Percentiles rank a stretch among this genome's conserved stretches.
phyloP scores from a whole-genome alignment of 2,329 filamentous ascomycete species.

The Myotisia sp. region DNA sequence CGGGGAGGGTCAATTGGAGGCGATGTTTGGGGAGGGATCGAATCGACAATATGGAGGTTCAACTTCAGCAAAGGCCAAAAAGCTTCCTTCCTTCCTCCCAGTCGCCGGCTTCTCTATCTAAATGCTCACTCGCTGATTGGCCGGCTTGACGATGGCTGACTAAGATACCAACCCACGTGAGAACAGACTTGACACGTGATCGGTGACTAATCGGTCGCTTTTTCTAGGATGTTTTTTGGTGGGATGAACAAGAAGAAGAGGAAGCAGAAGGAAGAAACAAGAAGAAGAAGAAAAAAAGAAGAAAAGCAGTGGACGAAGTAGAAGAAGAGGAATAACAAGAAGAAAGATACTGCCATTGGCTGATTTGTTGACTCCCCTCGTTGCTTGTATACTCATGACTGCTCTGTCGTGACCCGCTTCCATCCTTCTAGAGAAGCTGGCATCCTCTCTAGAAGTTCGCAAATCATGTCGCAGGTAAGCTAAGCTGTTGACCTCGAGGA shows the following conservation, averaged over 20 bases:
- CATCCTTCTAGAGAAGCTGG: slow-evolving; percentile 59
- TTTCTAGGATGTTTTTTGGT: neutral
- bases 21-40: slow-evolving; percentile 14
- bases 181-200: slow-evolving; percentile 11
- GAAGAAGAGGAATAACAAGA: slow-evolving; percentile 22
- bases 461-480: slow-evolving; percentile 44
- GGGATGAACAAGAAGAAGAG: neutral
- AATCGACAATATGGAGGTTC: neutral
- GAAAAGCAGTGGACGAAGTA: slow-evolving; percentile 1
- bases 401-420: slow-evolving; percentile 1
- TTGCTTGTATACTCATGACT: slow-evolving; percentile 5
- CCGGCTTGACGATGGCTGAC: slow-evolving; percentile 19
- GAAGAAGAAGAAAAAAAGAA: slow-evolving; percentile 10
- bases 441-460: slow-evolving; percentile 57
- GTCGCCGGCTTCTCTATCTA: slow-evolving; percentile 10
- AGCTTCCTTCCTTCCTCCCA: slow-evolving; percentile 18
- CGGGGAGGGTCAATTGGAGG: slow-evolving; percentile 19
- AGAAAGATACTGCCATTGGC: neutral
- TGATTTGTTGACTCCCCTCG: too few relatives aligned
- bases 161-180: too few relatives aligned
- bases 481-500: slow-evolving; percentile 1
- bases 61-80: slow-evolving; percentile 19
- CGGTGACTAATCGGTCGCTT: slow-evolving; percentile 1
- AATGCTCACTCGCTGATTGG: slow-evolving; percentile 29
- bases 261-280: slow-evolving; percentile 5